Conservation (phyloP, 176 grass and related monocot species). For the Olyra latifolia region DNA sequence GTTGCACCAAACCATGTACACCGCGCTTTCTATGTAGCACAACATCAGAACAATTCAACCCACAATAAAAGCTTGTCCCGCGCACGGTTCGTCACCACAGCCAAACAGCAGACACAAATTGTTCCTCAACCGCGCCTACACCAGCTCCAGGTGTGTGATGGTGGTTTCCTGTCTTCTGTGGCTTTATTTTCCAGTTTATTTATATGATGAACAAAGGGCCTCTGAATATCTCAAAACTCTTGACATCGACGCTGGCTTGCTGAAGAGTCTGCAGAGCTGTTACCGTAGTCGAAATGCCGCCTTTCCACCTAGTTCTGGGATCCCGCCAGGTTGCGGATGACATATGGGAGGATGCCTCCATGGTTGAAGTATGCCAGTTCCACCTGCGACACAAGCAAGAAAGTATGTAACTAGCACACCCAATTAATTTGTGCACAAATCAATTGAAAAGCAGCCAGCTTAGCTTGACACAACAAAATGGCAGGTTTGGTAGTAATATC, state of each 20-base stretch:
- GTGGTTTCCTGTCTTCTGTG: background rate
- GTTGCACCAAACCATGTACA: constrained; percentile 5
- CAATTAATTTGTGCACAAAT: background rate
- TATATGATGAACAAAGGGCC: background rate
- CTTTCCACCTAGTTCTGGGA: constrained; percentile 40
- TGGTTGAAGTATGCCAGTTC: constrained; percentile 94
- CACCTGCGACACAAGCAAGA: constrained; percentile 54
- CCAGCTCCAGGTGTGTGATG: background rate
- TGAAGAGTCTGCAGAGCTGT: background rate
- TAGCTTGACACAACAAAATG: background rate
- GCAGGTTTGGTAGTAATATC: background rate
- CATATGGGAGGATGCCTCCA: constrained; percentile 88
- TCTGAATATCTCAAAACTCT: background rate
- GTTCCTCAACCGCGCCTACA: background rate
- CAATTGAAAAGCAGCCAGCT: background rate
- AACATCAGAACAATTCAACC: background rate
- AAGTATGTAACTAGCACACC: too few relatives aligned
- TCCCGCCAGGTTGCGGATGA: constrained; percentile 71
- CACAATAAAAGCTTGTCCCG: background rate
- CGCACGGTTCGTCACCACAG: background rate
- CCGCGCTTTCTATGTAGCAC: background rate
- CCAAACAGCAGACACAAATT: constrained; percentile 5
- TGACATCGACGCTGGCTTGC: background rate
- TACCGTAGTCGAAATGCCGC: background rate
- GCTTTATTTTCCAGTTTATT: constrained; percentile 45